Conservation (phyloP, 2,329 filamentous ascomycete genomes). For the Pseudogymnoascus sp. region DNA sequence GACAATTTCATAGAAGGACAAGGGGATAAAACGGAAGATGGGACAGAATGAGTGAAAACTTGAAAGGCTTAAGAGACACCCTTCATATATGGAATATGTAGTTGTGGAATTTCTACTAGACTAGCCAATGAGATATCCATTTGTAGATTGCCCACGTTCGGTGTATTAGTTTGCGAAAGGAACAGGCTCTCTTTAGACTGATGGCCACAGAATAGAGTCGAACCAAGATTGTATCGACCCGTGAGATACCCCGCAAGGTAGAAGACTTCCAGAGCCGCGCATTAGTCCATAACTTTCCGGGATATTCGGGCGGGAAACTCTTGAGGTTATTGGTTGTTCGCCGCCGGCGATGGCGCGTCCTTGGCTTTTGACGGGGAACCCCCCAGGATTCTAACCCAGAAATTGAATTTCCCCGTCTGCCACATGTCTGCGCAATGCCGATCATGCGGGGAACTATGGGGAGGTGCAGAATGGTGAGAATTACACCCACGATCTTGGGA, state of each 20-base stretch:
- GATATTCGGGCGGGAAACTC: background rate
- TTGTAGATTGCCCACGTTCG: background rate
- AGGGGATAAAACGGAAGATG: background rate
- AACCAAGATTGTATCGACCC: background rate
- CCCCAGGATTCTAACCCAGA: background rate
- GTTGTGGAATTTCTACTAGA: background rate
- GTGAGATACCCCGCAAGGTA: background rate
- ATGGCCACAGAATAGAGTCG: background rate
- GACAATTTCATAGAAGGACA: background rate
- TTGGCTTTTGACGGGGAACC: background rate
- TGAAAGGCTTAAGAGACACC: background rate
- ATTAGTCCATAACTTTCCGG: background rate
- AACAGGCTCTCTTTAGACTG: background rate
- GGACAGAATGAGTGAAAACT: background rate
- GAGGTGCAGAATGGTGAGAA: background rate
- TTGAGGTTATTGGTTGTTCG: background rate
- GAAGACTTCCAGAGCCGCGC: background rate
- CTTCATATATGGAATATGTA: background rate
- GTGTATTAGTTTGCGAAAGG: background rate
- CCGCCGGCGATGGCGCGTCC: background rate
- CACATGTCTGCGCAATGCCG: background rate
- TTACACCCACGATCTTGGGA: background rate
- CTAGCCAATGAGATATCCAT: background rate
- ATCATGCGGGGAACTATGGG: background rate
- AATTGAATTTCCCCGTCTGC: background rate